Conservation (phyloP, 1,139 yeast species). For the Taphrina deformans region DNA sequence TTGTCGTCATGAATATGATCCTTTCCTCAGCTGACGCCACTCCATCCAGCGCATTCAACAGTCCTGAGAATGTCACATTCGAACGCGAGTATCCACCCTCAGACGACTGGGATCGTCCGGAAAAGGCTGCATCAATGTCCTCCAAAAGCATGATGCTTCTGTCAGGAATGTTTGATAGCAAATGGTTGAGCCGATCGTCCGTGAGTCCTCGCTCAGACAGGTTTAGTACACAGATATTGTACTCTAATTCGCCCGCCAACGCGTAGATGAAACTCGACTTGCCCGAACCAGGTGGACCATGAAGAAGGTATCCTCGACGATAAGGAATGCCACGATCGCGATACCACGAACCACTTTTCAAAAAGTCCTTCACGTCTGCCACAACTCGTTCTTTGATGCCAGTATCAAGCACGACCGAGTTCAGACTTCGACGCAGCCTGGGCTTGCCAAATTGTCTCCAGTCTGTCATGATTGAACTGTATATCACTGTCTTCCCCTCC, state of each 20-base stretch:
- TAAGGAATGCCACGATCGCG: slow-evolving; percentile 95
- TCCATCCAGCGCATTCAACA: slow-evolving; percentile 91
- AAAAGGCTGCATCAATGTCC: slow-evolving; percentile 95
- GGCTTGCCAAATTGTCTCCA: slow-evolving; percentile 99
- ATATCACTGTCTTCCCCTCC: slow-evolving; percentile 92
- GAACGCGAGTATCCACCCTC: slow-evolving; percentile 42
- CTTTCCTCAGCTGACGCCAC: slow-evolving; percentile 99
- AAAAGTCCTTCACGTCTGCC: slow-evolving; percentile 74
- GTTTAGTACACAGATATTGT: slow-evolving; percentile 89
- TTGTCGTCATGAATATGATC: slow-evolving; percentile 95
- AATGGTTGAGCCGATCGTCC: slow-evolving; percentile 88
- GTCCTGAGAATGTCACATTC: slow-evolving; percentile 93
- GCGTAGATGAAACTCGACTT: slow-evolving; percentile 96
- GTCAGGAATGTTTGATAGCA: slow-evolving; percentile 94
- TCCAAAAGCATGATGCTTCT: slow-evolving; percentile 80
- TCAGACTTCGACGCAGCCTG: slow-evolving; percentile 76
- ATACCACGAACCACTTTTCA: slow-evolving; percentile 84
- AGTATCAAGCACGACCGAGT: slow-evolving; percentile 79
- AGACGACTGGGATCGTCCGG: slow-evolving; percentile 76
- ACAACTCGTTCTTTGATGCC: slow-evolving; percentile 68
- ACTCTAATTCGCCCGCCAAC: slow-evolving; percentile 91
- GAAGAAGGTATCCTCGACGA: slow-evolving; percentile 86
- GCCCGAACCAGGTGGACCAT: slow-evolving; percentile 99
- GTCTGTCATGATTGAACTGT: slow-evolving; percentile 96
- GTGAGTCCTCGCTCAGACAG: slow-evolving; percentile 87